Evolutionary conservation across 75 land plant genomes (phyloP).

Genomic region (Chamaecyparis obtusa): DNA sequence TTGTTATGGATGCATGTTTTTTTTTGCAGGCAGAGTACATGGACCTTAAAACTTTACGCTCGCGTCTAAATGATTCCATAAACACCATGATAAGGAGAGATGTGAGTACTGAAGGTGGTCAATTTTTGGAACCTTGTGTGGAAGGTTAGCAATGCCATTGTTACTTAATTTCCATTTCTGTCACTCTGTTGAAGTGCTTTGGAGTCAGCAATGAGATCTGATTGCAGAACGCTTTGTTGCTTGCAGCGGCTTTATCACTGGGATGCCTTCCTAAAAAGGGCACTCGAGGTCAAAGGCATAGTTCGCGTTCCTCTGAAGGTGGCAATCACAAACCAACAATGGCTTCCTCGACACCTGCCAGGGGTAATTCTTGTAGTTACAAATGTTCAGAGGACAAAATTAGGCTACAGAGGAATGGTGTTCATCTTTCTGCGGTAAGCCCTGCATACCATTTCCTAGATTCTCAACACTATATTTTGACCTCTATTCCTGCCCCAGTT

Average conservation of each 20-base stretch:
- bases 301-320: constrained; percentile 19
- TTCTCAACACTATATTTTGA: neutral
- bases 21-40: constrained; percentile 68
- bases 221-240: constrained; percentile 16
- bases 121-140: constrained; percentile 72
- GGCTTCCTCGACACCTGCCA: neutral
- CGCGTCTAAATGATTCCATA: constrained; percentile 67
- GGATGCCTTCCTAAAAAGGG: constrained; percentile 49
- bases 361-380: neutral
- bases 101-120: constrained; percentile 45
- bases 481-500: neutral
- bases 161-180: too few species aligned
- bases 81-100: constrained; percentile 77
- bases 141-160: constrained; percentile 54
- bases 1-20: neutral
- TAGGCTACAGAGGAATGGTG: neutral
- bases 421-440: neutral
- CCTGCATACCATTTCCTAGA: neutral
- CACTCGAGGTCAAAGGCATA: constrained; percentile 42
- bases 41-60: constrained; percentile 65
- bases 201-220: neutral
- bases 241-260: constrained; percentile 48
- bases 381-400: neutral
- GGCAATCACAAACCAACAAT: neutral
- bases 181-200: neutral